A percentile compares a stretch with the other conserved stretches of the same genome.
These are phyloP conservation scores for Mucor velutinosus DNA, from an alignment of 371 early-diverging fungal genomes.

Conservation along the genomic window DNA sequence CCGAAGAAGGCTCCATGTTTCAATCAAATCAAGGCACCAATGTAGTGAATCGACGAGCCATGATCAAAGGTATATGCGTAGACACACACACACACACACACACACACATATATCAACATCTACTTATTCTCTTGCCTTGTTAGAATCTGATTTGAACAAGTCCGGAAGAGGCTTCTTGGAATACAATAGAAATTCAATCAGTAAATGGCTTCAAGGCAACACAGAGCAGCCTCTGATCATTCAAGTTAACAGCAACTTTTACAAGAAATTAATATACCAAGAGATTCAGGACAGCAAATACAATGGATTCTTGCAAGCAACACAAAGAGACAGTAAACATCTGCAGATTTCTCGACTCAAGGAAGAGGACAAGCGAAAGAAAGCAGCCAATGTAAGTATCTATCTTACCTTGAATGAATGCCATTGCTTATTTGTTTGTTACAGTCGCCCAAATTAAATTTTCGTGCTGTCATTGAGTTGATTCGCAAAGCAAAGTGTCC, in stretches of 20 bases:
- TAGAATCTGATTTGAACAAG: slow-evolving; percentile 15
- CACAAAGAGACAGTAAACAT: slow-evolving; percentile 35
- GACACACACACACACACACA: not conserved
- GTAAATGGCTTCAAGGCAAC: slow-evolving; percentile 42
- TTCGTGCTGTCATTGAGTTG: slow-evolving; percentile 78
- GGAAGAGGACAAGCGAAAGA: slow-evolving; percentile 34
- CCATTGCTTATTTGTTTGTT: not conserved
- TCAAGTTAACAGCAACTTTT: slow-evolving; percentile 46
- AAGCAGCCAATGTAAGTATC: slow-evolving; percentile 11
- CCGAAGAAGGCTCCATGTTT: slow-evolving; percentile 33
- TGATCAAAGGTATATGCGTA: slow-evolving; percentile 13
- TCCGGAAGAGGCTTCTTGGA: slow-evolving; percentile 17
- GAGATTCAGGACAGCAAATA: slow-evolving; percentile 55
- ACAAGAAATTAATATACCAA: slow-evolving; percentile 62
- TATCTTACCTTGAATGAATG: not conserved
- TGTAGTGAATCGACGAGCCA: slow-evolving; percentile 12
- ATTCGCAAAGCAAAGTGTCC: slow-evolving; percentile 71
- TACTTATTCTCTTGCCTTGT: not conserved
- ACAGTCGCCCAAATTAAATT: slow-evolving; percentile 57
- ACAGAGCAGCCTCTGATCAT: slow-evolving; percentile 37
- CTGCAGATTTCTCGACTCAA: slow-evolving; percentile 38
- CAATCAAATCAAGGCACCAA: slow-evolving; percentile 15
- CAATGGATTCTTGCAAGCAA: slow-evolving; percentile 40
- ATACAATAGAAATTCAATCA: slow-evolving; percentile 14
- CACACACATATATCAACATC: not conserved